phyloP scores from a whole-genome alignment of 768 basidiomycete species.

The Boletus sensibilis region DNA sequence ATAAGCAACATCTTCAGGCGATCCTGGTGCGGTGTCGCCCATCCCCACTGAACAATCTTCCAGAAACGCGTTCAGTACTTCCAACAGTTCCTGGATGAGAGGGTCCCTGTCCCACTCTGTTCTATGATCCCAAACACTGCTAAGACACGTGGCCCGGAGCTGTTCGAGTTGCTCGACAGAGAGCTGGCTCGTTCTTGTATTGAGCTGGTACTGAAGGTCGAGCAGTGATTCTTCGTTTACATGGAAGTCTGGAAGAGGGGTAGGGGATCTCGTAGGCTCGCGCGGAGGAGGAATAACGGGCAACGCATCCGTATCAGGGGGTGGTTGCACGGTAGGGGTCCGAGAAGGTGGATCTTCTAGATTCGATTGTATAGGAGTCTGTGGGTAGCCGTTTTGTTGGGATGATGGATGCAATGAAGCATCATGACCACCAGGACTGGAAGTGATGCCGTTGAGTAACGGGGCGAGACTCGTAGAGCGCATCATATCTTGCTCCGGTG shows the following conservation, averaged over 20 bases:
- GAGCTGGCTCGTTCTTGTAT: constrained; percentile 53
- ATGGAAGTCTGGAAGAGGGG: constrained; percentile 77
- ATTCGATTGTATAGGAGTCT: constrained; percentile 8
- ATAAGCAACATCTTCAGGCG: constrained; percentile 3
- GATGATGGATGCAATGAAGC: constrained; percentile 3
- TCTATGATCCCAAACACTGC: constrained; percentile 78
- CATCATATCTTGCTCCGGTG: constrained; percentile 31
- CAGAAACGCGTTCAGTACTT: constrained; percentile 62
- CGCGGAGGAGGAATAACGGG: constrained; percentile 23
- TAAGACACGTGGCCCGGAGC: constrained; percentile 79
- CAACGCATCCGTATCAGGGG: constrained; percentile 17
- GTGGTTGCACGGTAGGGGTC: constrained; percentile 7
- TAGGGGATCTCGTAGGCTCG: constrained; percentile 58
- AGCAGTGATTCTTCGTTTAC: constrained; percentile 52
- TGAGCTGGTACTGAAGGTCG: constrained; percentile 50
- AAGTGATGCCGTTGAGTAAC: constrained; percentile 23
- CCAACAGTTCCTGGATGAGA: constrained; percentile 58
- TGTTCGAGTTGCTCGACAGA: constrained; percentile 93
- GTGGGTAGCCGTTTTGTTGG: constrained; percentile 10
- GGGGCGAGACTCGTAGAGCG: constrained; percentile 23
- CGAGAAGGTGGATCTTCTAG: background rate
- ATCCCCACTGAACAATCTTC: constrained; percentile 49
- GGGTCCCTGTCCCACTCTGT: constrained; percentile 79
- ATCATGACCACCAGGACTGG: constrained; percentile 1
- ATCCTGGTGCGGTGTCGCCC: background rate